These are phyloP conservation scores for Hypoxylon sp. DNA, from an alignment of 2,329 filamentous ascomycete genomes.

Conservation along the genomic window DNA sequence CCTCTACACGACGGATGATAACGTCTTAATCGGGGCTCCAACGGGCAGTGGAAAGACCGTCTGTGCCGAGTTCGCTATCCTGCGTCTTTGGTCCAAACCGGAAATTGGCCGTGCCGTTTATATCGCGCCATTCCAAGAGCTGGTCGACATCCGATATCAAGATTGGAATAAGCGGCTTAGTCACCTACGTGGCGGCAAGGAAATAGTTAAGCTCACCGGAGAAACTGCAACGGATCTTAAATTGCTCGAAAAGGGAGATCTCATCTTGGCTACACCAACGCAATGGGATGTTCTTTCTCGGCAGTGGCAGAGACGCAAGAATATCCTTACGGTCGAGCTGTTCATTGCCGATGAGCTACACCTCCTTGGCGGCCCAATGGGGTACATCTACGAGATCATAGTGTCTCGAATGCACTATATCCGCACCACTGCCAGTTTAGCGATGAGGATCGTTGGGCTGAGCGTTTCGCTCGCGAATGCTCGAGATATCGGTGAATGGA, in stretches of 20 bases:
- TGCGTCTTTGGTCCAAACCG: conserved; percentile 85
- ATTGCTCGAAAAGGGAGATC: conserved; percentile 86
- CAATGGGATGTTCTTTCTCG: conserved; percentile 98
- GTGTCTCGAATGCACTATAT: conserved; percentile 99
- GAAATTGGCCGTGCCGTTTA: conserved; percentile 88
- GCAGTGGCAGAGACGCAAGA: conserved; percentile 97
- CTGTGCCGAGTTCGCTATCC: conserved; percentile 92
- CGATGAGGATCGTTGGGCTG: conserved; percentile 88
- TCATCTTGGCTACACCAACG: conserved; percentile 90
- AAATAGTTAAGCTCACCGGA: conserved; percentile 92
- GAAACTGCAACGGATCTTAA: conserved; percentile 93
- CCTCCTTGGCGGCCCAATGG: conserved; percentile 86
- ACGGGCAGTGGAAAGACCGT: conserved; percentile 97
- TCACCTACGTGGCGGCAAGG: conserved; percentile 83
- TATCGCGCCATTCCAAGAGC: conserved; percentile 93
- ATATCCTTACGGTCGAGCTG: conserved; percentile 88
- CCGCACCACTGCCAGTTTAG: conserved; percentile 85
- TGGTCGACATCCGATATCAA: conserved; percentile 84
- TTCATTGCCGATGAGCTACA: conserved; percentile 97
- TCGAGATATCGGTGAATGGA: conserved; percentile 96
- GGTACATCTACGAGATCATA: conserved; percentile 94
- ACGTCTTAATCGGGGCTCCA: conserved; percentile 92
- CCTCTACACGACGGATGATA: conserved; percentile 90
- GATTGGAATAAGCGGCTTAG: conserved; percentile 88
- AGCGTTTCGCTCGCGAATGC: conserved; percentile 95